Evolutionary conservation across 108 stramenopile species (phyloP), one percentile per base, ranked within the genome.

Genomic region (Cyclostephanos tholiformis): DNA sequence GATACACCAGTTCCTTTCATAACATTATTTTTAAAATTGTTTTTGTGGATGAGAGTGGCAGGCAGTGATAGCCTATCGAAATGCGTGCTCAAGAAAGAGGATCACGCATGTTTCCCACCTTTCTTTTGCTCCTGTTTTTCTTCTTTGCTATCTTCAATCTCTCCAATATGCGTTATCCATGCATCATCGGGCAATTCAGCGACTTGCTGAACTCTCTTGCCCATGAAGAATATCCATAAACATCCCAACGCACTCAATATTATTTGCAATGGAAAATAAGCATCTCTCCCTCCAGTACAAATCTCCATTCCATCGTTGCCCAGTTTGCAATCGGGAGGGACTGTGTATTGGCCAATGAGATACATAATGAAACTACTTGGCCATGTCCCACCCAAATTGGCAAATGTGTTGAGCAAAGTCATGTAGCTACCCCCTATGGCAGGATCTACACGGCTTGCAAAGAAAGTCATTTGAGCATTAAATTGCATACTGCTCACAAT

Each of bases 391-490:
- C 97, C 97, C 20, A 97, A 70, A 79, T 98, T 98, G 41, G 94
- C 91, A 53, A 97, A 86, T 0, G 99, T 99, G 77, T 99, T 99
- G 55, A 99, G 76, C 30, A 99, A 76, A 0, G 99, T 99, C 99
- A 99, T 99, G 93, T 99, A 99, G 10, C 92, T 91, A 10, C 99
- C 99, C 38, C 99, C 99, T 72, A 99, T 98, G 30, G 93, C 88
- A 3, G 97, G 97, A 86, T 99, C 99, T 49, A 97, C 95, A 26
- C 98, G 82, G 51, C 82, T 80, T 7, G 97, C 95, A 79, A 97
- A 99, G 79, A 99, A 99, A 14, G 95, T 95, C 99, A 99, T 99
- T 85, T 97, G 97, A 0, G 97, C 86, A 75, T 97, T 97, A 78
- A 98, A 99, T 88, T 97, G 96, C 52, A 95, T 71, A 56, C 88